Base-by-base conservation (phyloP, 2,329 filamentous ascomycete genomes). In the Alternaria rosae region DNA sequence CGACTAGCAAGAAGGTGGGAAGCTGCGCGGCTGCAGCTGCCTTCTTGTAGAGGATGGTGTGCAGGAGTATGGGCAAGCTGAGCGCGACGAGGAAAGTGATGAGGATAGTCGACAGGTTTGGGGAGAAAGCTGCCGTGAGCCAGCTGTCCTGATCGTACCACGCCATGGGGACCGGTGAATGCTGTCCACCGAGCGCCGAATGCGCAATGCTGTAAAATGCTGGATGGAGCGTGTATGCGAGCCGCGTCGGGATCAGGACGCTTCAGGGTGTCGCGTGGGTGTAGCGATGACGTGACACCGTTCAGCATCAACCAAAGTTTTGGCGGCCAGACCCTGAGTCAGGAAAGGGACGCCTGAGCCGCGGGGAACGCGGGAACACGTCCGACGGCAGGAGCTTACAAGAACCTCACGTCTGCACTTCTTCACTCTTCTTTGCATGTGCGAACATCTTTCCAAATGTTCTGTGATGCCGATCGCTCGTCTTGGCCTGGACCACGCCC, bases 1-100 rank as follows among this genome's bases (percentile, higher is more conserved):
- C 95, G 51, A 94, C 78, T 44, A 97, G 86, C 10, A 97, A 83
- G 63, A 98, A 88, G 8, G 90, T 91, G 52, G 94, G 93, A 25
- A 91, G 86, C 15, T 58, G 65, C 13, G 84, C 85, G 38, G 87
- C 87, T 72, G 91, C 89, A 13, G 89, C 86, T 41, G 86, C 86
- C 52, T 87, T 85, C 57, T 86, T 87, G 78, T 93, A 89, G 75
- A 97, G 86, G 76, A 91, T 82, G 60, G 87, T 78, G 82, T 98
- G 95, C 50, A 97, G 84, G 57, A 97, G 76, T 54, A 97, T 75
- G 20, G 95, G 95, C 26, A 92, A 83, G 57, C 90, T 79, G 68
- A 97, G 77, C 63, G 92, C 87, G 73, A 97, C 83, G 59, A 92
- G 67, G 20, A 91, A 74, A 13, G 93, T 91, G 75, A 94, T 77